These are phyloP conservation scores for Tylopilus sp. DNA, from an alignment of 768 basidiomycete genomes.

Conservation along the genomic window DNA sequence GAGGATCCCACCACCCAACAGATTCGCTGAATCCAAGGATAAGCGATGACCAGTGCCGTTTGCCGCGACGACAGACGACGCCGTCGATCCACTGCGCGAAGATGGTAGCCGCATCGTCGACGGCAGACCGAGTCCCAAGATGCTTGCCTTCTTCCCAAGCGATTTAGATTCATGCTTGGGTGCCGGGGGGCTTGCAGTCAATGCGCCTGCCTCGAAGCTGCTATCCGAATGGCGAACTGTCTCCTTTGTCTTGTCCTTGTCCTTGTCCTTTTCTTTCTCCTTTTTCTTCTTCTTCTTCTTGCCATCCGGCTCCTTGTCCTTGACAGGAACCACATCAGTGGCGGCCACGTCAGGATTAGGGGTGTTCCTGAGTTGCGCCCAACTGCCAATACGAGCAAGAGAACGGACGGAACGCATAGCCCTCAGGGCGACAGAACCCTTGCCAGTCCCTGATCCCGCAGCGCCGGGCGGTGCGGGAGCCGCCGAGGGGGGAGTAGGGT, in stretches of 20 bases:
- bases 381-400: slow-evolving; percentile 67
- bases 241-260: slow-evolving; percentile 33
- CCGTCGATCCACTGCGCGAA: slow-evolving; percentile 33
- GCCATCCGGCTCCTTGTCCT: slow-evolving; percentile 29
- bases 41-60: slow-evolving; percentile 15
- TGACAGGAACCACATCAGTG: slow-evolving; percentile 22
- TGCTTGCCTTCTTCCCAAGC: slow-evolving; percentile 52
- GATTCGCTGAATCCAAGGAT: slow-evolving; percentile 32
- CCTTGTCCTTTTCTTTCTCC: slow-evolving; percentile 36
- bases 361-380: slow-evolving; percentile 54
- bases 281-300: slow-evolving; percentile 40
- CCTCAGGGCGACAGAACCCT: slow-evolving; percentile 69
- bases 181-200: slow-evolving; percentile 37
- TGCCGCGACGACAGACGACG: slow-evolving; percentile 31
- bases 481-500: slow-evolving; percentile 25
- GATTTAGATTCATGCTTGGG: slow-evolving; percentile 31
- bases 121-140: slow-evolving; percentile 60
- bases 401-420: slow-evolving; percentile 76
- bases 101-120: slow-evolving; percentile 48
- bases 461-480: slow-evolving; percentile 39
- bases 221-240: slow-evolving; percentile 50
- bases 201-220: slow-evolving; percentile 66
- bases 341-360: slow-evolving; percentile 32
- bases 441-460: slow-evolving; percentile 25
- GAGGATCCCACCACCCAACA: slow-evolving; percentile 30